Base-by-base conservation (phyloP, 2,329 filamentous ascomycete genomes). In the Diaporthe australafricana region DNA sequence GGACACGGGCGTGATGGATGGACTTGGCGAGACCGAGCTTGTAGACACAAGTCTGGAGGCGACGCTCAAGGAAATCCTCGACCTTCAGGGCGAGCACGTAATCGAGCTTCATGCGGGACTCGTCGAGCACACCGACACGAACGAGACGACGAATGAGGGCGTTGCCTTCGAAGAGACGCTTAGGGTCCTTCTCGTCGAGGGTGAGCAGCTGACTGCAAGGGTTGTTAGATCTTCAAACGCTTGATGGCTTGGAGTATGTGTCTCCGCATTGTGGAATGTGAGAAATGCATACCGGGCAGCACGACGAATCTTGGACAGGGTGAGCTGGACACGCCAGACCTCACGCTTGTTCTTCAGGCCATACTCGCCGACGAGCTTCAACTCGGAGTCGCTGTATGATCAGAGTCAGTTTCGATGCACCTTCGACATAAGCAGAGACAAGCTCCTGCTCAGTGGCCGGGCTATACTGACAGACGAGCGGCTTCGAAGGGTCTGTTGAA, bases 51-150 rank as follows among this genome's bases (percentile, higher is more conserved):
- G 96, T 99, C 93, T 99, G 96, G 80, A 98, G 95, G 87, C 96
- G 95, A 83, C 96, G 96, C 93, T 99, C 96, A 88, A 99, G 91
- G 93, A 99, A 99, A 88, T 99, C 96, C 89, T 99, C 96, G 82
- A 97, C 93, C 91, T 98, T 97, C 75, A 99, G 93, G 88, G 96
- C 96, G 84, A 99, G 90, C 84, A 99, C 96, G 93, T 99, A 98
- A 98, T 99, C 96, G 91, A 99, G 96, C 94, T 98, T 99, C 96
- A 99, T 99, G 92, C 96, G 96, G 85, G 95, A 95, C 91, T 99
- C 96, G 86, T 99, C 96, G 83, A 99, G 94, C 83, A 99, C 96
- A 94, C 96, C 96, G 85, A 98, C 95, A 86, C 96, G 96, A 79
- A 99, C 96, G 79, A 99, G 95, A 94, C 96, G 96, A 86, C 96